Conservation (phyloP, 2,329 filamentous ascomycete species). For the Aspergillus thermomutatus region DNA sequence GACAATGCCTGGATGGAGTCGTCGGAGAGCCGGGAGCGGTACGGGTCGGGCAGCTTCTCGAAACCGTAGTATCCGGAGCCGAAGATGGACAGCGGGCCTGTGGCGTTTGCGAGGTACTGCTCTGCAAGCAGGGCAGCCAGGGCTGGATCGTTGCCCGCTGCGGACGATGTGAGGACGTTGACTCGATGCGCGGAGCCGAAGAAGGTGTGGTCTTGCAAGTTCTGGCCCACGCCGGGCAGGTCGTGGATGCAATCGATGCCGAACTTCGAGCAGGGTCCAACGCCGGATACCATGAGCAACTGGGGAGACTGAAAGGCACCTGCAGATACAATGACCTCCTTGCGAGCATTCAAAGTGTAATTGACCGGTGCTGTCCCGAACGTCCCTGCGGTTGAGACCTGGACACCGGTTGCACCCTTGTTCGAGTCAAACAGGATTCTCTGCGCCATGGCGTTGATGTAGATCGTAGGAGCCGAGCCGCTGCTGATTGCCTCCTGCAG, state of each 20-base stretch:
- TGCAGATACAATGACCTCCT: conserved; percentile 15
- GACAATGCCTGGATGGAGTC: conserved; percentile 11
- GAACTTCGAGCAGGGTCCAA: conserved; percentile 14
- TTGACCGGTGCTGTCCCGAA: conserved; percentile 12
- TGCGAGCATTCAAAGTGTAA: conserved; percentile 15
- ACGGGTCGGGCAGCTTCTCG: conserved; percentile 26
- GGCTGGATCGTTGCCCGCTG: conserved; percentile 19
- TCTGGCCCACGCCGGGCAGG: conserved; percentile 27
- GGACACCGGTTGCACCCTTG: conserved; percentile 24
- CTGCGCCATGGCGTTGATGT: conserved; percentile 30
- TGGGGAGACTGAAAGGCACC: conserved; percentile 12
- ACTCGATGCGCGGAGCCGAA: conserved; percentile 34
- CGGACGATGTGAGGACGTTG: conserved; percentile 30
- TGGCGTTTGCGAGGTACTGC: conserved; percentile 21
- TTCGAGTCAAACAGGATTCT: conserved; percentile 33
- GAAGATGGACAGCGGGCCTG: conserved; percentile 24
- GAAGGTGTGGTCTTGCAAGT: conserved; percentile 44
- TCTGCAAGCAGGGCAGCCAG: conserved; percentile 16
- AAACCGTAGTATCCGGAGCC: conserved; percentile 23
- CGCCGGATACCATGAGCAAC: conserved; percentile 16
- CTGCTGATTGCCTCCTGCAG: conserved; percentile 23
- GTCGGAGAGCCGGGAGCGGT: conserved; percentile 17
- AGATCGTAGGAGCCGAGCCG: conserved; percentile 27
- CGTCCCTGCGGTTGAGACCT: conserved; percentile 12
- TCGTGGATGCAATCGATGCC: conserved; percentile 14